Percentiles rank a stretch among this genome's conserved stretches.
Conservation (phyloP, 495 filamentous ascomycete species). For the Podospora pseudopauciseta region DNA sequence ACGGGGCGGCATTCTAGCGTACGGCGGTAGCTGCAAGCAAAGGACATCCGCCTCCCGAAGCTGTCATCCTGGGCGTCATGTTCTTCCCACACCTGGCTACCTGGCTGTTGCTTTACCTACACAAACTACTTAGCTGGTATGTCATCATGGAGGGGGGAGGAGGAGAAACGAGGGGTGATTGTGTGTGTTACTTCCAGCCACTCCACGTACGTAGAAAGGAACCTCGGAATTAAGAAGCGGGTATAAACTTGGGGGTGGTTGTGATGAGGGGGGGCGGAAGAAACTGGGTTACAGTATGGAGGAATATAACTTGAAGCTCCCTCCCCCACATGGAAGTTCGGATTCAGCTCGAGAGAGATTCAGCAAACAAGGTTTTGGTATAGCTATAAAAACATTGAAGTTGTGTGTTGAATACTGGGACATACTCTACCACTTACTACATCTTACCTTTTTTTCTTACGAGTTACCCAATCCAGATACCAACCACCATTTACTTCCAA, state of each 20-base stretch:
- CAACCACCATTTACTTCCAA: too few relatives aligned
- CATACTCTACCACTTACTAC: neutral
- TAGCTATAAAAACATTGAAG: neutral
- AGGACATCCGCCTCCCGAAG: neutral
- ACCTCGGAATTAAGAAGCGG: conserved; percentile 1
- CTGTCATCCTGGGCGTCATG: neutral
- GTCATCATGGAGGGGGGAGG: neutral
- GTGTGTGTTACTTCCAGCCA: neutral
- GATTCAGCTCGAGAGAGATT: neutral
- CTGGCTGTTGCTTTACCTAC: neutral
- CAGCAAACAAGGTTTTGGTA: neutral
- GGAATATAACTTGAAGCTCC: neutral
- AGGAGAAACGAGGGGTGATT: neutral
- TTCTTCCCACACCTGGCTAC: neutral
- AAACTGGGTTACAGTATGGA: neutral
- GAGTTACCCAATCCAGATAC: neutral
- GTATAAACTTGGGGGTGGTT: neutral
- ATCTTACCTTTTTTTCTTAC: neutral
- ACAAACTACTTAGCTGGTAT: neutral
- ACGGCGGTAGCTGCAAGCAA: neutral
- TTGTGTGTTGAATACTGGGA: neutral
- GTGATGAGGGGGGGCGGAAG: neutral
- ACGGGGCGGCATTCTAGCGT: neutral
- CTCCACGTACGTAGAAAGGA: neutral
- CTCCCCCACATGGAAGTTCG: neutral